Evolutionary conservation across 1,284 basidiomycete genomes (phyloP).

Genomic region (Ustilago bromivora): DNA sequence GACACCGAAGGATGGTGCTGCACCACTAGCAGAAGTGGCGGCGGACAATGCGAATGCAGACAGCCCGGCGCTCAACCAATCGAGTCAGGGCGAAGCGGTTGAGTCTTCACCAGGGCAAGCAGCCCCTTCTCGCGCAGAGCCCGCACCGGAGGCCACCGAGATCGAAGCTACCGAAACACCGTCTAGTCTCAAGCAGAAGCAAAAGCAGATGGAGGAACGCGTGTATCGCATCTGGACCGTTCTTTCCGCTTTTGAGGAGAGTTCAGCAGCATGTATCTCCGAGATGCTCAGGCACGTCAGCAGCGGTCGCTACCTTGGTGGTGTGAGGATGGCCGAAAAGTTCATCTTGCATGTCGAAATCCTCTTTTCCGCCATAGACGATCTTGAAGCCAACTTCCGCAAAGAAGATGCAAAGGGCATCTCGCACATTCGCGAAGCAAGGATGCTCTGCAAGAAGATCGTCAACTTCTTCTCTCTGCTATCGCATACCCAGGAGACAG

Average conservation of each 20-base stretch:
- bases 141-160: constrained; percentile 70
- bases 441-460: constrained; percentile 98
- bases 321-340: constrained; percentile 96
- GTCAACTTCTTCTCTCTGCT: constrained; percentile 97
- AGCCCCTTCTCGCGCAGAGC: constrained; percentile 43
- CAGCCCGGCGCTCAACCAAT: constrained; percentile 16
- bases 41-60: constrained; percentile 15
- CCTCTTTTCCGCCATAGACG: constrained; percentile 95
- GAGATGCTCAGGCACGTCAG: constrained; percentile 97
- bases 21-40: constrained; percentile 19
- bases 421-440: constrained; percentile 96
- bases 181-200: constrained; percentile 86
- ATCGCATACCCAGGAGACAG: constrained; percentile 94
- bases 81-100: constrained; percentile 28
- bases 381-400: constrained; percentile 91
- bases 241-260: constrained; percentile 97
- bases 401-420: constrained; percentile 80
- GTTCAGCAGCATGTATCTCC: constrained; percentile 97
- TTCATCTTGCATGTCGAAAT: constrained; percentile 99
- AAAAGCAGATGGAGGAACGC: constrained; percentile 94
- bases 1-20: constrained; percentile 57
- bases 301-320: constrained; percentile 93
- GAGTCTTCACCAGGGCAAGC: constrained; percentile 36
- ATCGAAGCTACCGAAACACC: constrained; percentile 82
- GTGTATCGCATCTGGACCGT: constrained; percentile 99